Conservation (phyloP, 2,329 filamentous ascomycete species). For the Penicillium digitatum region DNA sequence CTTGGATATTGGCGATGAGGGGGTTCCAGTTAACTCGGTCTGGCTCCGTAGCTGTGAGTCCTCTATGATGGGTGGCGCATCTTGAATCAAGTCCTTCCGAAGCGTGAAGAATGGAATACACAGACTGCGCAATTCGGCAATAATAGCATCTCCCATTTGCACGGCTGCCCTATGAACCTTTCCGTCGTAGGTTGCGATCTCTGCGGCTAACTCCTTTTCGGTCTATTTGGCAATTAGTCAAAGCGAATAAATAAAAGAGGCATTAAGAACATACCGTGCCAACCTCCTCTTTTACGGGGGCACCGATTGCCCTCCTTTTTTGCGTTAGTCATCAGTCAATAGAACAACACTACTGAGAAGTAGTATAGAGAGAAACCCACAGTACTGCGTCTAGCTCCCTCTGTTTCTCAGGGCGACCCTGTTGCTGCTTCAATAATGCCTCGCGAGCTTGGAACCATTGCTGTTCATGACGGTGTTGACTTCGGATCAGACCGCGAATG, state of each 20-base stretch:
- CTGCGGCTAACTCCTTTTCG: conserved; percentile 49
- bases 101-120: conserved; percentile 61
- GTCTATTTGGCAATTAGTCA: conserved; percentile 30
- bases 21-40: neutral
- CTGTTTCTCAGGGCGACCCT: conserved; percentile 50
- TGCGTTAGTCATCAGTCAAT: neutral
- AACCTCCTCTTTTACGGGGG: conserved; percentile 32
- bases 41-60: neutral
- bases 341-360: neutral
- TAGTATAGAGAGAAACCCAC: conserved; percentile 36
- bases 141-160: conserved; percentile 59
- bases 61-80: conserved; percentile 1
- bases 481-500: conserved; percentile 56
- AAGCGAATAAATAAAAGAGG: neutral
- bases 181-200: conserved; percentile 56
- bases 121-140: conserved; percentile 52
- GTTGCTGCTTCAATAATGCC: conserved; percentile 51
- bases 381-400: conserved; percentile 53
- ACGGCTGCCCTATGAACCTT: conserved; percentile 60
- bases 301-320: conserved; percentile 46
- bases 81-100: conserved; percentile 41
- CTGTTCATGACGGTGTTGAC: conserved; percentile 60
- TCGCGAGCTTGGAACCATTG: conserved; percentile 57
- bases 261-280: conserved; percentile 26
- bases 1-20: conserved; percentile 33